phyloP scores from a whole-genome alignment of 2,329 filamentous ascomycete species.

The Alternaria solani region DNA sequence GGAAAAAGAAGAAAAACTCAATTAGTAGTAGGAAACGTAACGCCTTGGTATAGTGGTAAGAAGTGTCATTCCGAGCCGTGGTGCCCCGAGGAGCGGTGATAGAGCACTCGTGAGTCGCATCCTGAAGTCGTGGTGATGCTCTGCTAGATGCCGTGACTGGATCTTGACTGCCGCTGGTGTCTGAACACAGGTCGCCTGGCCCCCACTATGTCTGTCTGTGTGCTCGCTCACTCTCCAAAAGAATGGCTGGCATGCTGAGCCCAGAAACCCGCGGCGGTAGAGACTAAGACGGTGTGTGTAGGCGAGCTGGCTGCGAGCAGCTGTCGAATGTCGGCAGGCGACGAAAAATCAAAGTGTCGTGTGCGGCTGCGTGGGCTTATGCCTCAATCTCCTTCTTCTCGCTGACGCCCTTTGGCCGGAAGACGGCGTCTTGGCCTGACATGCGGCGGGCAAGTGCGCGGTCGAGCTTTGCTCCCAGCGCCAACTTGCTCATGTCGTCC shows the following conservation, averaged over 20 bases:
- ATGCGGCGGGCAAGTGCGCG: slow-evolving; percentile 85
- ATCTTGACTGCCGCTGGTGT: background rate
- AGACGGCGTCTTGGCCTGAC: slow-evolving; percentile 87
- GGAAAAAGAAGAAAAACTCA: background rate
- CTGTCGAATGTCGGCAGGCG: slow-evolving; percentile 2
- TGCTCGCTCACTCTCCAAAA: slow-evolving; percentile 2
- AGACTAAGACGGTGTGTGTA: slow-evolving; percentile 5
- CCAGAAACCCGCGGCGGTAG: slow-evolving; percentile 12
- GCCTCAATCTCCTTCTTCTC: slow-evolving; percentile 47
- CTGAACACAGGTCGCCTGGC: background rate
- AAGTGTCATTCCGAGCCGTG: background rate
- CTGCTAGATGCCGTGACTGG: background rate
- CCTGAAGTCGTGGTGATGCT: background rate
- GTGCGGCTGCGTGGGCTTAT: slow-evolving; percentile 18
- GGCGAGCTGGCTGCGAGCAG: slow-evolving; percentile 15
- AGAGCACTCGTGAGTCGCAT: background rate
- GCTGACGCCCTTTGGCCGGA: slow-evolving; percentile 63
- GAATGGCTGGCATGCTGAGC: slow-evolving; percentile 19
- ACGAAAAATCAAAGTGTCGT: slow-evolving; percentile 1
- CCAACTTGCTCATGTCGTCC: slow-evolving; percentile 83
- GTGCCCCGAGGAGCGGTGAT: background rate
- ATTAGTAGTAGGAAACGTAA: slow-evolving; percentile 6
- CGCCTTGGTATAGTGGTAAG: slow-evolving; percentile 6
- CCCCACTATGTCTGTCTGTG: background rate
- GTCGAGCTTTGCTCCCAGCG: slow-evolving; percentile 88